These are phyloP conservation scores for Arxiozyma telluris DNA, from an alignment of 1,139 yeast genomes.

Conservation along the genomic window DNA sequence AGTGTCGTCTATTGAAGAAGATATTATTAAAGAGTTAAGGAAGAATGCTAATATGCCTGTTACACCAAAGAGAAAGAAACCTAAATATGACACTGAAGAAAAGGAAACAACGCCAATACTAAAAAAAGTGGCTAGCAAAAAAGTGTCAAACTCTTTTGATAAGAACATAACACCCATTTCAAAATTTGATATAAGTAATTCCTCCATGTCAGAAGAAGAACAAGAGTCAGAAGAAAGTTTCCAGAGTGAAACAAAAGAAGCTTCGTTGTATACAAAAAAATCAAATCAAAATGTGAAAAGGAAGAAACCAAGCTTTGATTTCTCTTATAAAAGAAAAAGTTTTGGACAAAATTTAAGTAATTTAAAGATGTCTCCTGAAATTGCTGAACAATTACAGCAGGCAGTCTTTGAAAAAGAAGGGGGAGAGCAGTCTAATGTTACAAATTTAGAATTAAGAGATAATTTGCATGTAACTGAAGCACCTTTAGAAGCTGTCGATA, in stretches of 20 bases:
- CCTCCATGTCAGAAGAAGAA: background rate
- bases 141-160: background rate
- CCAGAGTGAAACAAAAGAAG: background rate
- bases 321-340: slow-evolving; percentile 19
- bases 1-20: slow-evolving; percentile 5
- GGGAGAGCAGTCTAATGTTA: background rate
- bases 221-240: background rate
- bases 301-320: slow-evolving; percentile 10
- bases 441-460: background rate
- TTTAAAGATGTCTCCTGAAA: slow-evolving; percentile 22
- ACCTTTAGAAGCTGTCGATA: slow-evolving; percentile 2
- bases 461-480: background rate
- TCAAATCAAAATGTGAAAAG: background rate
- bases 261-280: too few relatives aligned
- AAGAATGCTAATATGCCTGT: background rate
- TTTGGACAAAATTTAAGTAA: slow-evolving; percentile 27
- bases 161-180: background rate
- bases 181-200: background rate
- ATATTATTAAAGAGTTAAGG: background rate
- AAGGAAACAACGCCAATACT: background rate
- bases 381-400: slow-evolving; percentile 20
- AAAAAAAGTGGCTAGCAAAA: slow-evolving; percentile 2
- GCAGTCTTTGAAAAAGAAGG: slow-evolving; percentile 8
- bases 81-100: background rate
- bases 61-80: slow-evolving; percentile 5